These are phyloP conservation scores for Citrus hindsii DNA, from an alignment of 345 rosid species.

Conservation along the genomic window DNA sequence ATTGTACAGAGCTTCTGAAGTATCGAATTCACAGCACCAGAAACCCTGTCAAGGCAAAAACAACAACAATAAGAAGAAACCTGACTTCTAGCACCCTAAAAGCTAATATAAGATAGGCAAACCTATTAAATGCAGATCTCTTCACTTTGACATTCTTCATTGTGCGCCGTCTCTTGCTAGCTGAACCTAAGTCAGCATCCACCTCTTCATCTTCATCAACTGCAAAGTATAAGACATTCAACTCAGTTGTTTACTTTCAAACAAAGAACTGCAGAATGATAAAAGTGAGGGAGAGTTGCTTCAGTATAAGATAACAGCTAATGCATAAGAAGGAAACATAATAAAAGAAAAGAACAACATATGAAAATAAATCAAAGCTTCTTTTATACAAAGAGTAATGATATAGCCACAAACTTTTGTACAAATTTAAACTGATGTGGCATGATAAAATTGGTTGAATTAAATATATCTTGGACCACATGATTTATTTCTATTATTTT, in stretches of 20 bases:
- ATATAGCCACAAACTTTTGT: too few species aligned
- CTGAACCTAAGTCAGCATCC: slow-evolving; percentile 66
- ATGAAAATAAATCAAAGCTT: too few species aligned
- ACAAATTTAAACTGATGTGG: too few species aligned
- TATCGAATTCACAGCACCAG: slow-evolving; percentile 69
- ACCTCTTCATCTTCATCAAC: slow-evolving; percentile 89
- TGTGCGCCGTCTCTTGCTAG: slow-evolving; percentile 73
- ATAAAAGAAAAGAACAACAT: neutral
- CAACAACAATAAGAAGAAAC: slow-evolving; percentile 21
- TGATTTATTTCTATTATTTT: too few species aligned
- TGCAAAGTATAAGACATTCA: slow-evolving; percentile 28
- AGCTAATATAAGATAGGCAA: slow-evolving; percentile 30
- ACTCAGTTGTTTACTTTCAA: slow-evolving; percentile 5
- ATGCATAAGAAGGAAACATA: neutral
- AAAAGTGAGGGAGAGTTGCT: neutral
- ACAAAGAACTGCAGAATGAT: neutral
- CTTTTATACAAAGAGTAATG: neutral
- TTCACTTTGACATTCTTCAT: slow-evolving; percentile 66
- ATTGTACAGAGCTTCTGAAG: slow-evolving; percentile 93
- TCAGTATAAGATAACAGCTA: neutral
- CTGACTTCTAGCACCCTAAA: neutral
- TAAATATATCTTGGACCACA: too few species aligned
- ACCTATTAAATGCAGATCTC: slow-evolving; percentile 76
- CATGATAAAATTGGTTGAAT: too few species aligned
- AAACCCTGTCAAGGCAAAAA: slow-evolving; percentile 60